Conservation (phyloP, 805 yeast genomes). For the Myxozyma vanderwaltii region DNA sequence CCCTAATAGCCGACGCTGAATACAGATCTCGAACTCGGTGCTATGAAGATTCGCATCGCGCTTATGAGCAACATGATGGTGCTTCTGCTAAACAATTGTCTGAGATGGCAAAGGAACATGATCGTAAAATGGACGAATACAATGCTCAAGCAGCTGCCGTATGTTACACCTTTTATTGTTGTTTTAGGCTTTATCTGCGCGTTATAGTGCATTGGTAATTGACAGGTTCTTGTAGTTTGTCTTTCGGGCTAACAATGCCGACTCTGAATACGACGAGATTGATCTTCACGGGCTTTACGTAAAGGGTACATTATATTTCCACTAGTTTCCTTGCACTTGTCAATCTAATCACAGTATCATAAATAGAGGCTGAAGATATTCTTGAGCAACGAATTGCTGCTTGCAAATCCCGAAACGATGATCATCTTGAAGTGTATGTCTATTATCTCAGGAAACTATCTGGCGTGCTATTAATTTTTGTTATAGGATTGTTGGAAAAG, state of each 20-base stretch:
- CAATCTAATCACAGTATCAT: not conserved
- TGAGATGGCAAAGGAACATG: slow-evolving; percentile 63
- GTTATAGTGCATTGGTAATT: too few relatives aligned
- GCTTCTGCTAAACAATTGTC: slow-evolving; percentile 72
- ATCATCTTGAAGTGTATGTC: slow-evolving; percentile 58
- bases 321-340: too few relatives aligned
- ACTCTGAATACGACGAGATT: slow-evolving; percentile 81
- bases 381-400: slow-evolving; percentile 72
- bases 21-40: slow-evolving; percentile 57
- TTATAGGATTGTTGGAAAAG: slow-evolving; percentile 79
- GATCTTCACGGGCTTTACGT: slow-evolving; percentile 92
- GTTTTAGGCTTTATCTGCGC: not conserved
- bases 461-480: too few relatives aligned
- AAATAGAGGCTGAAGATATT: slow-evolving; percentile 71
- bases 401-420: slow-evolving; percentile 59
- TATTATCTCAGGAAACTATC: too few relatives aligned
- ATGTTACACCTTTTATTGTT: not conserved
- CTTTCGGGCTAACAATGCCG: slow-evolving; percentile 83
- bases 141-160: slow-evolving; percentile 74
- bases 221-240: slow-evolving; percentile 52
- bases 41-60: slow-evolving; percentile 70
- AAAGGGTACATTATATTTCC: slow-evolving; percentile 42
- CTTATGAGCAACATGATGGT: slow-evolving; percentile 75
- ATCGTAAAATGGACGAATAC: slow-evolving; percentile 61
- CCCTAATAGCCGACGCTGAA: slow-evolving; percentile 60